Percentiles rank a stretch among this genome's conserved stretches.
phyloP scores from a whole-genome alignment of 164 flowering plant genomes.

The Tinospora cordifolia region DNA sequence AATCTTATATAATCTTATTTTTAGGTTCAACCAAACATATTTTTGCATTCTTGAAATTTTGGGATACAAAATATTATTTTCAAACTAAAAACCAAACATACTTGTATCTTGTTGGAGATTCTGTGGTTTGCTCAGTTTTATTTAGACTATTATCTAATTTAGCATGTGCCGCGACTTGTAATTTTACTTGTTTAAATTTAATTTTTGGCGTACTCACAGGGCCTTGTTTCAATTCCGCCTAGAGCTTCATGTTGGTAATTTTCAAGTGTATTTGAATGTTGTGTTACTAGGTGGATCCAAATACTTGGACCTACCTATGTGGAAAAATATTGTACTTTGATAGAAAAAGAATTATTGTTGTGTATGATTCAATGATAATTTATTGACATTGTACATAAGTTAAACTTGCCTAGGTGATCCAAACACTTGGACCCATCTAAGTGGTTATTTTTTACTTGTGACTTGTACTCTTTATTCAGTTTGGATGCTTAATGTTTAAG shows the following conservation, averaged over 20 bases:
- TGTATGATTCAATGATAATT: not conserved
- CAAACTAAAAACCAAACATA: no score
- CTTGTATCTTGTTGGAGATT: not conserved
- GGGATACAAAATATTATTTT: not conserved
- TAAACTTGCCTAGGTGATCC: not conserved
- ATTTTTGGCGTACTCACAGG: no score
- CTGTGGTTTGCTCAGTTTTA: not conserved
- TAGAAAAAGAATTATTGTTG: not conserved
- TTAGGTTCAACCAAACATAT: no score
- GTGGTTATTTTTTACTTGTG: not conserved
- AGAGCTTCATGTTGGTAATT: no score
- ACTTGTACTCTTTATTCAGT: not conserved
- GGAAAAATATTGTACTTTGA: not conserved
- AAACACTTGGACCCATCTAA: not conserved
- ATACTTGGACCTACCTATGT: not conserved
- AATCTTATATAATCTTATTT: no score
- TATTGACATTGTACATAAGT: no score
- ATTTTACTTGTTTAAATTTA: not conserved
- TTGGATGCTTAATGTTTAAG: not conserved
- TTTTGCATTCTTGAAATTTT: no score
- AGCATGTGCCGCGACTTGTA: not conserved
- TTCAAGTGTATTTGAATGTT: no score
- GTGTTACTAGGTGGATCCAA: not conserved
- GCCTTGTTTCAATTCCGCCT: no score
- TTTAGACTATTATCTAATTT: not conserved